phyloP scores from a whole-genome alignment of 345 rosid genomes.

The Eucalyptus pumila region DNA sequence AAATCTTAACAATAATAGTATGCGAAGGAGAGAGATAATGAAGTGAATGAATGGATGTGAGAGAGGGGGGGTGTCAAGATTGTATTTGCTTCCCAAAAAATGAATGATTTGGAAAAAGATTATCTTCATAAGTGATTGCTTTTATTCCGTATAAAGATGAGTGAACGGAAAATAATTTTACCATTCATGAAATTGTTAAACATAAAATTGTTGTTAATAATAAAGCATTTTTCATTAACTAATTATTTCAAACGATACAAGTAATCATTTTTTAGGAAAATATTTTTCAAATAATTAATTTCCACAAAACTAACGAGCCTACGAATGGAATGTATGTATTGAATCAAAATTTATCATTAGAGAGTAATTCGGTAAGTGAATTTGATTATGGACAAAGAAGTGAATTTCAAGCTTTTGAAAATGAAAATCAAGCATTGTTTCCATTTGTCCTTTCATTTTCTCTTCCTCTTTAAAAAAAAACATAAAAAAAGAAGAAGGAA shows the following conservation, averaged over 20 bases:
- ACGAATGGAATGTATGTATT: not conserved
- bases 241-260: too few relatives aligned
- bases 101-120: too few relatives aligned
- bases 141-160: too few relatives aligned
- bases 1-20: not conserved
- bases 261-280: too few relatives aligned
- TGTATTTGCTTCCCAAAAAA: too few relatives aligned
- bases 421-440: not conserved
- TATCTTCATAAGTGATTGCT: too few relatives aligned
- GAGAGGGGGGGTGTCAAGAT: not conserved
- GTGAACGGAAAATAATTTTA: too few relatives aligned
- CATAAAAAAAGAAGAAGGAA: not conserved
- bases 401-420: not conserved
- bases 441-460: not conserved
- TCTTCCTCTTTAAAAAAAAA: not conserved
- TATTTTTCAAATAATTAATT: too few relatives aligned
- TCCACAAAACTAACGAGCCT: too few relatives aligned
- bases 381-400: not conserved
- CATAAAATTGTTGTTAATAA: too few relatives aligned
- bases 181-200: too few relatives aligned
- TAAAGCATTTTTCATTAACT: too few relatives aligned
- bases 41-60: not conserved
- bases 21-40: not conserved
- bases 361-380: not conserved
- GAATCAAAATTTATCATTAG: not conserved